These are phyloP conservation scores for Backusella psychrophila DNA, from an alignment of 192 early-diverging fungal species.

Conservation along the genomic window DNA sequence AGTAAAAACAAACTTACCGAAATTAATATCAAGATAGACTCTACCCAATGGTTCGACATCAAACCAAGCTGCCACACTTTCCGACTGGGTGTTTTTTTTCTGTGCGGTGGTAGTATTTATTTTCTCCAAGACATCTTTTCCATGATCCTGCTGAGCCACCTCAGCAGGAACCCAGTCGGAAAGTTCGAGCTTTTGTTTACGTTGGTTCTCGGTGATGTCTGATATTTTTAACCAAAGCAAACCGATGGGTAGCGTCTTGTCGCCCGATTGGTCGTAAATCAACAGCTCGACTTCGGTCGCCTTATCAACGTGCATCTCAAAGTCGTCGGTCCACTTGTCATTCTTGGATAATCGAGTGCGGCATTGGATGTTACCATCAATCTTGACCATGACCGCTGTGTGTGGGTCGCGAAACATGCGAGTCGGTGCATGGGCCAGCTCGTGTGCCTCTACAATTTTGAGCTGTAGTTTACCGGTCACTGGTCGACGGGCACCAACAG, in stretches of 20 bases:
- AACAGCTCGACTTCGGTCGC: conserved; percentile 90
- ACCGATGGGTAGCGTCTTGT: conserved; percentile 60
- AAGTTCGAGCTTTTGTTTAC: conserved; percentile 61
- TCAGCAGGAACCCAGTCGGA: conserved; percentile 52
- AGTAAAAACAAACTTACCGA: conserved; percentile 49
- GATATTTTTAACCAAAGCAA: conserved; percentile 92
- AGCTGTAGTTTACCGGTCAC: conserved; percentile 71
- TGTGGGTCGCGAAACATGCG: conserved; percentile 61
- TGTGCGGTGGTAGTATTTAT: background rate
- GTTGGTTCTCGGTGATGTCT: conserved; percentile 85
- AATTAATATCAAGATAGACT: conserved; percentile 80
- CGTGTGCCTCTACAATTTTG: conserved; percentile 56
- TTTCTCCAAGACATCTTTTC: background rate
- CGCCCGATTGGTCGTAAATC: conserved; percentile 71
- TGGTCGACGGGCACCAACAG: conserved; percentile 62
- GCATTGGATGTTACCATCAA: conserved; percentile 78
- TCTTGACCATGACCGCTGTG: conserved; percentile 73
- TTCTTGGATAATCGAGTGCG: conserved; percentile 62
- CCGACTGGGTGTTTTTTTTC: background rate
- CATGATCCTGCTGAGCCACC: conserved; percentile 24
- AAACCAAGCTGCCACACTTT: conserved; percentile 73
- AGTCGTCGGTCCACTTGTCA: conserved; percentile 79
- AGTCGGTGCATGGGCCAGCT: conserved; percentile 55
- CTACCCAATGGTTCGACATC: conserved; percentile 94
- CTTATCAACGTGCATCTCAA: conserved; percentile 86